Conservation (phyloP, 1,139 yeast species). For the Kodamaea plutei region DNA sequence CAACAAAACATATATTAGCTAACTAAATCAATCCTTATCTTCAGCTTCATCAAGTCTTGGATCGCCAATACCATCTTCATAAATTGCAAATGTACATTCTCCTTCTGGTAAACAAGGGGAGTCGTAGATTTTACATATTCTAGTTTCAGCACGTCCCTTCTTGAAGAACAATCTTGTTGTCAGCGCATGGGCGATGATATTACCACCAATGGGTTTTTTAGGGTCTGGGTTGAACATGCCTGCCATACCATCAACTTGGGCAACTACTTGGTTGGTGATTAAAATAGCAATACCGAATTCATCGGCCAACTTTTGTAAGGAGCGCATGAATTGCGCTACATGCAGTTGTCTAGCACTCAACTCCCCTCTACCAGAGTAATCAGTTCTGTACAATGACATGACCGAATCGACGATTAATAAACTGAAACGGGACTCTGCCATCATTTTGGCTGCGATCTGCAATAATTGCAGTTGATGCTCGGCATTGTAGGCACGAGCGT, state of each 20-base stretch:
- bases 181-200: conserved; percentile 94
- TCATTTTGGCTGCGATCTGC: conserved; percentile 91
- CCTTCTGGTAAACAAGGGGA: conserved; percentile 95
- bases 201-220: conserved; percentile 99
- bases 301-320: conserved; percentile 88
- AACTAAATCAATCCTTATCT: conserved; percentile 8
- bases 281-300: conserved; percentile 98
- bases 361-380: conserved; percentile 94
- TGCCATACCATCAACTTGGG: conserved; percentile 92
- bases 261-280: conserved; percentile 97
- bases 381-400: conserved; percentile 95
- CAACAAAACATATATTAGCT: too few species aligned
- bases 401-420: conserved; percentile 89
- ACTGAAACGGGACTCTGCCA: conserved; percentile 85
- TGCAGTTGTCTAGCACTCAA: conserved; percentile 92
- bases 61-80: conserved; percentile 96
- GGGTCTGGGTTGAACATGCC: conserved; percentile 90
- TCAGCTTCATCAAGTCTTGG: conserved; percentile 74
- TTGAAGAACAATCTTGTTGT: conserved; percentile 87
- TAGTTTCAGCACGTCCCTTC: conserved; percentile 87
- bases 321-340: conserved; percentile 89
- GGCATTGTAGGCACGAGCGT: conserved; percentile 95
- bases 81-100: conserved; percentile 92
- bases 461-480: conserved; percentile 89
- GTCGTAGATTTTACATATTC: conserved; percentile 91